Base-by-base conservation (phyloP, 1,139 yeast species). In the Lodderomyces theae region DNA sequence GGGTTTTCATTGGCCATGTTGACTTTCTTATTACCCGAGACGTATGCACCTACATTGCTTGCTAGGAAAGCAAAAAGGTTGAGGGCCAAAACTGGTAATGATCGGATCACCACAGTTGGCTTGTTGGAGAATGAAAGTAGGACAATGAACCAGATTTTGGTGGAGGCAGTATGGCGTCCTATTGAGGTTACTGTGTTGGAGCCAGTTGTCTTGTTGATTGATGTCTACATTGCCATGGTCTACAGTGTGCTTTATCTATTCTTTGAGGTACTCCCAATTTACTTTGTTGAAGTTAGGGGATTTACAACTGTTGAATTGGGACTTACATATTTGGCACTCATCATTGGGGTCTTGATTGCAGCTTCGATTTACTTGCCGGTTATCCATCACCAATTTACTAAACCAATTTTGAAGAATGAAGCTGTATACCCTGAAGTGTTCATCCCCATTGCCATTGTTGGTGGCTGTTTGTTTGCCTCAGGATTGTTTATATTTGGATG, bases 191-290 rank as follows among this genome's bases (percentile, higher is more conserved):
- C 68, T 5, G 46, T 72, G 9, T 56, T 57, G 48, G 73, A 77
- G 59, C 73, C 77, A 32, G 68, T 72, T 38, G 69, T 72, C 43
- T 42, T 80, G 56, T 50, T 70, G 57, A 62, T 73, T 51, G 61
- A 79, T 50, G 24, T 74, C 16, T 79, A 80, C 55, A 61, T 75
- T 49, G 72, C 82, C 2, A 58, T 80, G 52, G 66, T 74, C 15
- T 80, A 80, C 56, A 72, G 81, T 23, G 58, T 77, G 25, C 56
- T 76, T 54, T 80, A 79, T 52, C 61, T 79, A 38, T 80, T 76
- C 69, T 77, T 80, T 50, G 86, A 80, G 56, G 81, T 80, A 1
- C 74, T 77, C 56, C 86, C 86, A 7, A 66, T 79, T 39, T 79
- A 77, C 1, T 79, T 73, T 47, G 42, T 50, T 8, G 74, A 64